Conservation (phyloP, 2,329 filamentous ascomycete genomes). For the Neopestalotiopsis rosae region DNA sequence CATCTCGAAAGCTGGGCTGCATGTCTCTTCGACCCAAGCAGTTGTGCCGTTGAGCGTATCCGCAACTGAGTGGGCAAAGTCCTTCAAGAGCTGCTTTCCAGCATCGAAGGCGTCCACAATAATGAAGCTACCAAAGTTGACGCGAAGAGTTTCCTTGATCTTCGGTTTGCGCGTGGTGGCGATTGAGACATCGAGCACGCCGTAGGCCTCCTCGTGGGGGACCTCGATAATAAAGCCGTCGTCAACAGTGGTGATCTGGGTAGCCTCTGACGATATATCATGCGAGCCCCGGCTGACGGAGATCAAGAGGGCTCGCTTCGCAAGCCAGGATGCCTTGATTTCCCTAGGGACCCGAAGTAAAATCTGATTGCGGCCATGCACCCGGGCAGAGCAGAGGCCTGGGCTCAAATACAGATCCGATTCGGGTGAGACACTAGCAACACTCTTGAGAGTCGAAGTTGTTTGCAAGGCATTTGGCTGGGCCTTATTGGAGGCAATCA, state of each 20-base stretch:
- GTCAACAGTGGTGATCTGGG: conserved; percentile 52
- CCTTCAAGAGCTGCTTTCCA: conserved; percentile 44
- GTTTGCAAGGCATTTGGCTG: conserved; percentile 37
- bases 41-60: conserved; percentile 44
- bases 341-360: conserved; percentile 57
- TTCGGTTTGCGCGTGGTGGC: conserved; percentile 63
- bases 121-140: conserved; percentile 62
- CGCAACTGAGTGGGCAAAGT: conserved; percentile 47
- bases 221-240: conserved; percentile 60
- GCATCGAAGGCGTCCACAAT: conserved; percentile 50
- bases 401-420: conserved; percentile 32
- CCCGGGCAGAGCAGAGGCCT: conserved; percentile 50
- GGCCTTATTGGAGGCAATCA: conserved; percentile 35
- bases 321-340: conserved; percentile 60
- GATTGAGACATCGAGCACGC: conserved; percentile 62
- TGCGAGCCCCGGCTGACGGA: conserved; percentile 56
- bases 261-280: conserved; percentile 54
- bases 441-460: conserved; percentile 37
- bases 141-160: conserved; percentile 64
- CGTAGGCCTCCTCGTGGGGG: conserved; percentile 59
- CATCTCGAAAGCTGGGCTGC: conserved; percentile 35
- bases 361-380: conserved; percentile 54
- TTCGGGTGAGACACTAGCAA: conserved; percentile 31
- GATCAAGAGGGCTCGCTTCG: conserved; percentile 61
- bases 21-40: conserved; percentile 39